Evolutionary conservation across 164 flowering plant species (phyloP), one percentile per base, ranked within the genome.

Genomic region (Piper betle): DNA sequence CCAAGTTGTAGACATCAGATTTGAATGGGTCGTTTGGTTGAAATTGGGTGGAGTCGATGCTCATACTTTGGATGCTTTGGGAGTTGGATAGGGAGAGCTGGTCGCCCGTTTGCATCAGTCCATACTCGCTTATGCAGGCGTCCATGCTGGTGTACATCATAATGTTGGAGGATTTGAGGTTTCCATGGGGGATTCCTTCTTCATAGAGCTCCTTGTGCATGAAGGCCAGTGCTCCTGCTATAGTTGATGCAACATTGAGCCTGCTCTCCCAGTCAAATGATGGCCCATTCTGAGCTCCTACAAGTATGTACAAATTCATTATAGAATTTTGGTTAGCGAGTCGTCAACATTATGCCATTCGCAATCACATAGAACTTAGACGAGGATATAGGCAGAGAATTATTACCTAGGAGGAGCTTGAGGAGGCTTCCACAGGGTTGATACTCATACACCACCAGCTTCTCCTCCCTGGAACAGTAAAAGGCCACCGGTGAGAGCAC

Each of bases 131-230:
- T 7, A 87, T 63, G 46, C 80, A 70, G 10, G 85, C 78, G 39
- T 80, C 79, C 84, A 81, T 76, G 59, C 71, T 59, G 6, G 71
- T 65, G 72, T 71, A 68, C 11, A 87, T 66, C 63, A 86, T 52
- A 50, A 87, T 82, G 79, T 87, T 87, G 50, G 84, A 68, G 60
- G 88, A 82, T 74, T 87, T 87, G 20, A 84, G 59, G 74, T 87
- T 86, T 1, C 90, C 86, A 68, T 84, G 94, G 39, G 77, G 69
- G 39, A 83, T 81, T n/a, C 74, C 77, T 37, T 75, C 77, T 33
- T 62, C 71, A 7, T 38, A 37, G 52, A 82, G 79, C 65, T 64
- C 70, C 33, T 74, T 61, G 56, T 86, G 88, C 84, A 82, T 76
- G 74, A 59, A 79, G 11, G 81, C 81, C 65, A 84, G 48, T 7